Conservation (phyloP, 1,284 basidiomycete genomes). For the Trichosporon faecale region DNA sequence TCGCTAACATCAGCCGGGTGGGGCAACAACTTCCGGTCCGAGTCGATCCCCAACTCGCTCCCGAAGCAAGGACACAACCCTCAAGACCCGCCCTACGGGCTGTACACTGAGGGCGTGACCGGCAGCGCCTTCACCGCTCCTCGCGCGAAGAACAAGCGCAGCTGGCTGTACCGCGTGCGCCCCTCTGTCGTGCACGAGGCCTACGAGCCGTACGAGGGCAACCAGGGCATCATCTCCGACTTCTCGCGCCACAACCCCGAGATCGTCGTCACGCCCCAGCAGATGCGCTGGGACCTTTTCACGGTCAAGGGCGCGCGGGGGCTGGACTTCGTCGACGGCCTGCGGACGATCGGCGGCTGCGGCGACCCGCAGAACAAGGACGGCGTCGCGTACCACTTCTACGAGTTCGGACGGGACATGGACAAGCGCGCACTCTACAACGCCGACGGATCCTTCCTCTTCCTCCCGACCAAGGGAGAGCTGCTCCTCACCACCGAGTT, state of each 20-base stretch:
- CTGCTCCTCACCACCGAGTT: conserved; percentile 69
- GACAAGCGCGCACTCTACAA: conserved; percentile 64
- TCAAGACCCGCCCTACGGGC: conserved; percentile 61
- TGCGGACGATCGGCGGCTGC: conserved; percentile 64
- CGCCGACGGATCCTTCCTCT: conserved; percentile 66
- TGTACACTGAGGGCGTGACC: conserved; percentile 62
- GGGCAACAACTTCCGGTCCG: conserved; percentile 21
- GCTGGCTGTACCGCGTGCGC: conserved; percentile 53
- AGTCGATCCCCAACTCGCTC: conserved; percentile 44
- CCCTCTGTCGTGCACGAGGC: conserved; percentile 63
- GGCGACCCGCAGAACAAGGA: conserved; percentile 63
- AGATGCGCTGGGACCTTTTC: conserved; percentile 64
- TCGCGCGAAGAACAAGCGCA: conserved; percentile 56
- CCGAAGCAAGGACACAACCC: conserved; percentile 62
- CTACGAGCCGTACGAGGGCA: conserved; percentile 19
- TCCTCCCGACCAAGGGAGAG: conserved; percentile 63
- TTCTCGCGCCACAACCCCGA: conserved; percentile 8
- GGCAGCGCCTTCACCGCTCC: conserved; percentile 63
- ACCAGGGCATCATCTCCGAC: conserved; percentile 14
- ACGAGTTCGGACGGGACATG: conserved; percentile 64
- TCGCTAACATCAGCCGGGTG: conserved; percentile 16
- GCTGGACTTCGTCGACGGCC: conserved; percentile 62
- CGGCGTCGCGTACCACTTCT: conserved; percentile 64
- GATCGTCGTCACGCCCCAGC: conserved; percentile 55
- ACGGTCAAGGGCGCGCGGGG: conserved; percentile 45